A percentile compares a stretch with the other conserved stretches of the same genome.
Conservation (phyloP, 2,329 filamentous ascomycete genomes). For the Colletotrichum abscissum region DNA sequence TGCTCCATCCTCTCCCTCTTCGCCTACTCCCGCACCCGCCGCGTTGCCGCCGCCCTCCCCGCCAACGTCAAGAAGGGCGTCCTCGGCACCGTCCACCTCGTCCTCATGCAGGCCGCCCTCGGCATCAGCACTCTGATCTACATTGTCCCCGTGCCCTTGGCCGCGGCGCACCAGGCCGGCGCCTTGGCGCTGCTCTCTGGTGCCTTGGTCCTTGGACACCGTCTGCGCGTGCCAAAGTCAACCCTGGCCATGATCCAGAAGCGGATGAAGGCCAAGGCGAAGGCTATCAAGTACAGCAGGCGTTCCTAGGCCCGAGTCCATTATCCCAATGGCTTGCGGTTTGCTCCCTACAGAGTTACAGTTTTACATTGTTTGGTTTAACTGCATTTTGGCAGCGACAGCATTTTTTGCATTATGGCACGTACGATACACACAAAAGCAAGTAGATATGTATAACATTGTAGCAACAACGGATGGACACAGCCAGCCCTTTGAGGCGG, state of each 20-base stretch:
- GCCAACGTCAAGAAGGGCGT: constrained; percentile 74
- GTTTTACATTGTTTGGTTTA: background rate
- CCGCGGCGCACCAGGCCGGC: constrained; percentile 93
- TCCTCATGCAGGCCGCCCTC: constrained; percentile 82
- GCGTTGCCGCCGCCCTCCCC: constrained; percentile 69
- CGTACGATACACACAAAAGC: constrained; percentile 18
- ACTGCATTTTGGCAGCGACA: constrained; percentile 26
- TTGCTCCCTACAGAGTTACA: background rate
- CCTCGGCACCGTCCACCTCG: constrained; percentile 84
- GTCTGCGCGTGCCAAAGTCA: constrained; percentile 78
- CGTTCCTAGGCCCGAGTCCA: too few relatives aligned
- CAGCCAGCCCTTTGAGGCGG: constrained; percentile 14
- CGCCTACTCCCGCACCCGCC: constrained; percentile 79
- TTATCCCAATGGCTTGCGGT: background rate
- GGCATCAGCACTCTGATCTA: constrained; percentile 94
- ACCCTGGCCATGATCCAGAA: constrained; percentile 70
- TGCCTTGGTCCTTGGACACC: constrained; percentile 81
- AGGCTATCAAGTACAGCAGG: too few relatives aligned
- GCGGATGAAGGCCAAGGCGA: constrained; percentile 46
- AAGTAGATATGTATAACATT: constrained; percentile 29
- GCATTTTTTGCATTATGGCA: constrained; percentile 23
- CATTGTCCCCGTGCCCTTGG: constrained; percentile 89
- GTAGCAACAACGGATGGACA: constrained; percentile 21
- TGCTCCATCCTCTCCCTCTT: constrained; percentile 82
- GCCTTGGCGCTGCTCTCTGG: constrained; percentile 87